These are phyloP conservation scores for Sodiomyces alkalinus DNA, from an alignment of 2,329 filamentous ascomycete genomes.

Conservation along the genomic window DNA sequence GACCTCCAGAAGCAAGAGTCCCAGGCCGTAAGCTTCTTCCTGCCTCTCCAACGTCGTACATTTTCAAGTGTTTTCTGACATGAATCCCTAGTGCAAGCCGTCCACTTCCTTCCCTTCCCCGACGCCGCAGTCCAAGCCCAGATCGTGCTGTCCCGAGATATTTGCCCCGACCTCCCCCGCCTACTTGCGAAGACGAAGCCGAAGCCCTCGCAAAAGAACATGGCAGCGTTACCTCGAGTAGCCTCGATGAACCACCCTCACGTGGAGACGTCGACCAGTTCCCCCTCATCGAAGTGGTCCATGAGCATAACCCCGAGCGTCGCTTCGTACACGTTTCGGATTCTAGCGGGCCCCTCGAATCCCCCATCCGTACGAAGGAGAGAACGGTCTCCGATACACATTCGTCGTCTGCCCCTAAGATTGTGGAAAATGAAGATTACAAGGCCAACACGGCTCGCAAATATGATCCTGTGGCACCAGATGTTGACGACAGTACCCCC, in stretches of 20 bases:
- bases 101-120: background rate
- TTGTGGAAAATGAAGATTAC: conserved; percentile 18
- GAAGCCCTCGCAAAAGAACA: conserved; percentile 47
- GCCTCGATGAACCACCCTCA: conserved; percentile 40
- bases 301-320: conserved; percentile 44
- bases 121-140: background rate
- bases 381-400: no score
- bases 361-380: background rate
- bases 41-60: no score
- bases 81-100: no score
- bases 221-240: conserved; percentile 16
- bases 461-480: conserved; percentile 15
- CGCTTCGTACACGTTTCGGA: conserved; percentile 46
- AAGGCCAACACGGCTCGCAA: conserved; percentile 28
- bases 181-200: conserved; percentile 55
- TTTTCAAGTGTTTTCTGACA: no score
- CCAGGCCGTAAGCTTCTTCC: conserved; percentile 19
- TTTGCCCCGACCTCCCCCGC: conserved; percentile 33
- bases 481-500: conserved; percentile 10
- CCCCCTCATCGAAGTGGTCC: conserved; percentile 49
- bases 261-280: conserved; percentile 54
- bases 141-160: conserved; percentile 1
- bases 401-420: no score
- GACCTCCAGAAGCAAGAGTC: conserved; percentile 26
- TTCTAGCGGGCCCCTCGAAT: conserved; percentile 4